Percentiles rank a stretch among this genome's conserved stretches.
phyloP scores from a whole-genome alignment of 2,329 filamentous ascomycete genomes.

The Microdochium bolleyi region DNA sequence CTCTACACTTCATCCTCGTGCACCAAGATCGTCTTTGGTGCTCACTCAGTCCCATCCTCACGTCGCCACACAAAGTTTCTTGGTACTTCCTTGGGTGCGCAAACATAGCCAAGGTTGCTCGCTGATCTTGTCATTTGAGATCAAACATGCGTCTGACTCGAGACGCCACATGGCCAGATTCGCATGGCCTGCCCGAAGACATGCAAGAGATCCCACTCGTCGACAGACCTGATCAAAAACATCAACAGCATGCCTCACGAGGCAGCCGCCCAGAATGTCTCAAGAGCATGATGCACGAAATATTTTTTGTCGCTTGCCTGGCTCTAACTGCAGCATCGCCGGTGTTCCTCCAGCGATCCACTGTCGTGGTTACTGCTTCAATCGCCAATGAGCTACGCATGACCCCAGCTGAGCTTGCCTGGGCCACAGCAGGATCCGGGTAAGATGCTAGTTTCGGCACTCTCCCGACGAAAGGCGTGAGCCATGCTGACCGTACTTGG shows the following conservation, averaged over 20 bases:
- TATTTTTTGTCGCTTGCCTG: conserved; percentile 18
- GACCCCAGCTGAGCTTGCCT: conserved; percentile 20
- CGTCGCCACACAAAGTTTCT: too few species aligned
- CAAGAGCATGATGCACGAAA: conserved; percentile 16
- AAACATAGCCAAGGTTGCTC: neutral
- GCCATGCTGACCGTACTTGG: neutral
- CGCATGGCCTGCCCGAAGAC: neutral
- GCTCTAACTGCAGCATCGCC: conserved; percentile 21
- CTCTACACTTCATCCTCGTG: too few species aligned
- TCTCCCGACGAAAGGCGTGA: neutral
- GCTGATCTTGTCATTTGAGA: neutral
- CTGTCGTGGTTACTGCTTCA: conserved; percentile 18
- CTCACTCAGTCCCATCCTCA: too few species aligned
- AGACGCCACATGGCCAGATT: neutral
- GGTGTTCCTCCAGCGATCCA: conserved; percentile 21
- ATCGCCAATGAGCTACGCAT: conserved; percentile 15
- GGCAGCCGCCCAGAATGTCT: conserved; percentile 18
- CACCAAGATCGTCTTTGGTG: too few species aligned
- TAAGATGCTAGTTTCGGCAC: conserved; percentile 5
- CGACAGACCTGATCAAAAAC: neutral
- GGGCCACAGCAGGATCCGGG: conserved; percentile 23
- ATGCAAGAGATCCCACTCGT: neutral
- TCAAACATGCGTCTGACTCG: neutral
- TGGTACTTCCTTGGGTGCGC: neutral
- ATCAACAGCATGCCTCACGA: neutral